A percentile compares a stretch with the other conserved stretches of the same genome.
phyloP scores from a whole-genome alignment of 305 asterid genomes.

The Ajuga reptans region DNA sequence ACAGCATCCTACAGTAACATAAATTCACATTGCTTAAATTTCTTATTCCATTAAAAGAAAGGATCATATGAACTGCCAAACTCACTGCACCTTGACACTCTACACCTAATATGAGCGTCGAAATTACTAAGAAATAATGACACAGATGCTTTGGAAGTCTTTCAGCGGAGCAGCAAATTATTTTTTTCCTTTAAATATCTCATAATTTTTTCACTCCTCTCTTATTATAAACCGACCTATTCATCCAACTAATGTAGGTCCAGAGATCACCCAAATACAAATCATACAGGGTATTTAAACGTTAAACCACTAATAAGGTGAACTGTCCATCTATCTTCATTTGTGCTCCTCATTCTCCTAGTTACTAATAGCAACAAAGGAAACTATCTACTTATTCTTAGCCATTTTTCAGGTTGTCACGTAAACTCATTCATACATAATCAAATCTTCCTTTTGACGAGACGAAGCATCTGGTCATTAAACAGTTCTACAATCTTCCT shows the following conservation, averaged over 20 bases:
- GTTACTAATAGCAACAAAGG: not conserved
- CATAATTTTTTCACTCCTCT: not conserved
- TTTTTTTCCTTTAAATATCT: not conserved
- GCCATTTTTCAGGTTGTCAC: not conserved
- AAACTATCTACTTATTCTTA: not conserved
- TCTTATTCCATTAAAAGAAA: not conserved
- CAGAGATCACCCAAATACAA: not conserved
- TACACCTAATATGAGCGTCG: not conserved
- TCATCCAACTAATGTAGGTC: not conserved
- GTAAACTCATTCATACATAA: not conserved
- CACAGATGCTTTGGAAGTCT: not conserved
- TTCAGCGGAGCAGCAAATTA: not conserved
- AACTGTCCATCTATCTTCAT: not conserved
- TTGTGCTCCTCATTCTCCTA: not conserved
- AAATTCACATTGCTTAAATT: not conserved
- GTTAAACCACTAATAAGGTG: not conserved
- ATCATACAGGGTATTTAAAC: not conserved
- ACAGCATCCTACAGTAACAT: conserved; percentile 66
- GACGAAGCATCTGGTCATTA: not conserved
- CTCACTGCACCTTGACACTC: not conserved
- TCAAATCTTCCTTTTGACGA: not conserved
- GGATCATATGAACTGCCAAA: not conserved
- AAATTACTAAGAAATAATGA: not conserved
- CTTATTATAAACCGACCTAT: not conserved
- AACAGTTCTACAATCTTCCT: not conserved